phyloP scores from a whole-genome alignment of 306 rosid genomes.

The Cicer bijugum region DNA sequence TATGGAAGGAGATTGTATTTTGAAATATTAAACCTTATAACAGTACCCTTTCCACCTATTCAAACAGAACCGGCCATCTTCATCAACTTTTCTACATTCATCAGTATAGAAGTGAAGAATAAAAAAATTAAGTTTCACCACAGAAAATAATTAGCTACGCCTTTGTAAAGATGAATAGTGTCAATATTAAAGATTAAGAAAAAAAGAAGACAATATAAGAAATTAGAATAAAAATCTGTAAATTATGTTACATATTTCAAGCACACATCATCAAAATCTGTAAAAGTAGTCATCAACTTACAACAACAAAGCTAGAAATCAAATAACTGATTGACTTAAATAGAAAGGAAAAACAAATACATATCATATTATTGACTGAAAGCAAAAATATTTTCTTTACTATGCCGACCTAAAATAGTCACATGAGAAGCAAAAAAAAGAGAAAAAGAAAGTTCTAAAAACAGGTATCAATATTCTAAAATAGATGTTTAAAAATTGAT shows the following conservation, averaged over 20 bases:
- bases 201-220: not conserved
- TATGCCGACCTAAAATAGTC: not conserved
- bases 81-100: constrained; percentile 74
- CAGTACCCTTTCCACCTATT: constrained; percentile 90
- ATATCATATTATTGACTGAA: not conserved
- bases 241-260: not conserved
- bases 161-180: not conserved
- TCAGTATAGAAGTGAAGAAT: constrained; percentile 45
- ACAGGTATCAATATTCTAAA: not conserved
- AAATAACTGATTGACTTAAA: not conserved
- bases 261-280: not conserved
- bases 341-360: not conserved
- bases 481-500: not conserved
- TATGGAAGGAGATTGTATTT: not conserved
- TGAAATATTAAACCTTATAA: constrained; percentile 65
- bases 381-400: not conserved
- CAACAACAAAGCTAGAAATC: not conserved
- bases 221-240: not conserved
- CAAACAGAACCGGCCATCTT: constrained; percentile 93
- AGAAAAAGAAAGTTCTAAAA: not conserved
- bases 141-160: not conserved
- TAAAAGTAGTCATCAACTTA: not conserved
- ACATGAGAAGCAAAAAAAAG: not conserved
- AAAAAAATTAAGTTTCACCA: not conserved
- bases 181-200: not conserved